These are phyloP conservation scores for Nicotiana knightiana DNA, from an alignment of 257 asterid species.

Conservation along the genomic window DNA sequence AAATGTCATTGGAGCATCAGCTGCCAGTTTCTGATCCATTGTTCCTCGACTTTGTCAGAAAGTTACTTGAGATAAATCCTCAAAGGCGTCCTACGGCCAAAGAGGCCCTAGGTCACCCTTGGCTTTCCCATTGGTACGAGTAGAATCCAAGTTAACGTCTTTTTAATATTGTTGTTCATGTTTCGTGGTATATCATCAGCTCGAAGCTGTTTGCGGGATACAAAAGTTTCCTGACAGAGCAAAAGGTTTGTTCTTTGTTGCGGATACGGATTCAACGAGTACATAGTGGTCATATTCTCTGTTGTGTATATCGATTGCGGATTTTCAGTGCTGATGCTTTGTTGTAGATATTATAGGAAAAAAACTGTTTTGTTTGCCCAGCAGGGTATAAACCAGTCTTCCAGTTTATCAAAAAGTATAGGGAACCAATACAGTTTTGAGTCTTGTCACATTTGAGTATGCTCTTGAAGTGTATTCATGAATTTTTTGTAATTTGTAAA, in stretches of 20 bases:
- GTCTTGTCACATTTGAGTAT: not conserved
- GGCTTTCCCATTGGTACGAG: conserved; percentile 49
- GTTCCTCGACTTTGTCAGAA: conserved; percentile 53
- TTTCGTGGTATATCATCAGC: not conserved
- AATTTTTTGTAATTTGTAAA: not conserved
- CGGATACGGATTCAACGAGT: not conserved
- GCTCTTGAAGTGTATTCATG: not conserved
- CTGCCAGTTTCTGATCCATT: conserved; percentile 48
- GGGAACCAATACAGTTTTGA: not conserved
- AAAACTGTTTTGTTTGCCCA: not conserved
- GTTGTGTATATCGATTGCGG: not conserved
- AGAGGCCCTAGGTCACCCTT: conserved; percentile 74
- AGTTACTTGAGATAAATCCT: conserved; percentile 71
- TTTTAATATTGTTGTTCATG: not conserved
- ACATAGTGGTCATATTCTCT: not conserved
- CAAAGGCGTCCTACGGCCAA: conserved; percentile 59
- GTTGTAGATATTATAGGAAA: not conserved
- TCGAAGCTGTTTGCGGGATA: not conserved
- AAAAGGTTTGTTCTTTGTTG: not conserved
- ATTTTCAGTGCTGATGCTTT: not conserved
- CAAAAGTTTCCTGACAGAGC: not conserved
- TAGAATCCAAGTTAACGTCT: not conserved
- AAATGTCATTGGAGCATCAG: conserved; percentile 62
- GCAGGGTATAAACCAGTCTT: not conserved
- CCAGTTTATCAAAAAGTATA: too few relatives aligned